Conservation (phyloP, 2,329 filamentous ascomycete species). For the Neofusicoccum cordaticola region DNA sequence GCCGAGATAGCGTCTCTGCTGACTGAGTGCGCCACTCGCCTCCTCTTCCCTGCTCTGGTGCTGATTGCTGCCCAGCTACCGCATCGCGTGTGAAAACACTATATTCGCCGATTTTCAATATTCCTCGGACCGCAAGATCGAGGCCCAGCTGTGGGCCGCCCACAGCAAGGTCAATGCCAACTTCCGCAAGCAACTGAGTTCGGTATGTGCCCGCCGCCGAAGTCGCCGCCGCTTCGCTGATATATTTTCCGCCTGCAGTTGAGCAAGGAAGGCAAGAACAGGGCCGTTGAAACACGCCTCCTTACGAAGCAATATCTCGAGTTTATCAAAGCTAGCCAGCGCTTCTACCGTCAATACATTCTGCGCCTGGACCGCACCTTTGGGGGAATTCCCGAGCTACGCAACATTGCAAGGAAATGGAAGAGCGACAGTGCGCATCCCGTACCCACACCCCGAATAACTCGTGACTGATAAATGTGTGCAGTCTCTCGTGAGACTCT, state of each 20-base stretch:
- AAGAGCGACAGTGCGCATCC: constrained; percentile 23
- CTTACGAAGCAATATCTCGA: constrained; percentile 76
- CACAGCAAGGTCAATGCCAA: constrained; percentile 75
- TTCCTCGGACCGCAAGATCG: constrained; percentile 62
- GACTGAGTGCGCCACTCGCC: constrained; percentile 29
- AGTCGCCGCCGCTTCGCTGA: not conserved
- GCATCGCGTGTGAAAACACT: constrained; percentile 66
- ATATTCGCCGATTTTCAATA: constrained; percentile 71
- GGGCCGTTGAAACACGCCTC: constrained; percentile 67
- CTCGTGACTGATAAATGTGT: constrained; percentile 32
- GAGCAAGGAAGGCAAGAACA: constrained; percentile 40
- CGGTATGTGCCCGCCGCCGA: constrained; percentile 32
- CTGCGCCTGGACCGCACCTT: constrained; percentile 67
- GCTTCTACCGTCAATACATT: constrained; percentile 85
- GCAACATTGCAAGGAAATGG: constrained; percentile 51
- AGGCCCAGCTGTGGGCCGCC: constrained; percentile 72
- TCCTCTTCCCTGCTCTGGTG: not conserved
- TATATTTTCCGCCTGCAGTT: not conserved
- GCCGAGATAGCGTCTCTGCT: constrained; percentile 48
- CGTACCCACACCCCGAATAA: not conserved
- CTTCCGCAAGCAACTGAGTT: constrained; percentile 68
- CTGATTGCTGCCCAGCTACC: constrained; percentile 53
- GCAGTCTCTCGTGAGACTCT: constrained; percentile 28
- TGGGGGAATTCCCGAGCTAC: constrained; percentile 56
- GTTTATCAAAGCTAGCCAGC: constrained; percentile 83